Percentiles rank a stretch among this genome's conserved stretches.
phyloP scores from a whole-genome alignment of 768 basidiomycete species.

The Tubosaeta sp. region DNA sequence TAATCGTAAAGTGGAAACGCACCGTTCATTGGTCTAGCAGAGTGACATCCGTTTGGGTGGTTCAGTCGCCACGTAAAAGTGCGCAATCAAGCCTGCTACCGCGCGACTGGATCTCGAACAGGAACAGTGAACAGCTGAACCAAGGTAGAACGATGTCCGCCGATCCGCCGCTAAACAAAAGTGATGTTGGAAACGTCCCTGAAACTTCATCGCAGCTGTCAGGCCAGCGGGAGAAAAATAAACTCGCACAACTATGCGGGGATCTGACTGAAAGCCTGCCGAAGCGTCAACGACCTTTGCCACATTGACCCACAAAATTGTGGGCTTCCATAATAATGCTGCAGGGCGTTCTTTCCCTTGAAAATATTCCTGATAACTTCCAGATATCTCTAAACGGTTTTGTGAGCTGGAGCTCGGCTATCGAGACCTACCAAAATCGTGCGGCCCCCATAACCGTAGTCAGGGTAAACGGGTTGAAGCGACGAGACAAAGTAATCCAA shows the following conservation, averaged over 20 bases:
- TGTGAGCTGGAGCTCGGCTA: neutral
- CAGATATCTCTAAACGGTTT: constrained; percentile 10
- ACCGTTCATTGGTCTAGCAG: constrained; percentile 11
- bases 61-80: constrained; percentile 19
- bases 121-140: constrained; percentile 14
- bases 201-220: constrained; percentile 12
- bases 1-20: constrained; percentile 12
- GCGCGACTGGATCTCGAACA: constrained; percentile 8
- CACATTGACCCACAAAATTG: constrained; percentile 11
- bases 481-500: constrained; percentile 3
- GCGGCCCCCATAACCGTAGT: neutral
- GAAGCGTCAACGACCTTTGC: constrained; percentile 12
- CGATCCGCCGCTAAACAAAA: constrained; percentile 17
- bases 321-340: constrained; percentile 26
- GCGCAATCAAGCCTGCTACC: constrained; percentile 10
- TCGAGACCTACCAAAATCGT: neutral
- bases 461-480: neutral
- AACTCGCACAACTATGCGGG: constrained; percentile 12
- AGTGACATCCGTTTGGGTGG: constrained; percentile 10
- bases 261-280: constrained; percentile 18
- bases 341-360: constrained; percentile 15
- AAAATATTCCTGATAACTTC: constrained; percentile 7
- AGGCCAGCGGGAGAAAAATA: constrained; percentile 20
- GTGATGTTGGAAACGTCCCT: constrained; percentile 23
- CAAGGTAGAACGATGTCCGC: constrained; percentile 27